Percentiles rank a stretch among this genome's conserved stretches.
phyloP scores from a whole-genome alignment of 2,329 filamentous ascomycete genomes.

The Talaromyces sp. region DNA sequence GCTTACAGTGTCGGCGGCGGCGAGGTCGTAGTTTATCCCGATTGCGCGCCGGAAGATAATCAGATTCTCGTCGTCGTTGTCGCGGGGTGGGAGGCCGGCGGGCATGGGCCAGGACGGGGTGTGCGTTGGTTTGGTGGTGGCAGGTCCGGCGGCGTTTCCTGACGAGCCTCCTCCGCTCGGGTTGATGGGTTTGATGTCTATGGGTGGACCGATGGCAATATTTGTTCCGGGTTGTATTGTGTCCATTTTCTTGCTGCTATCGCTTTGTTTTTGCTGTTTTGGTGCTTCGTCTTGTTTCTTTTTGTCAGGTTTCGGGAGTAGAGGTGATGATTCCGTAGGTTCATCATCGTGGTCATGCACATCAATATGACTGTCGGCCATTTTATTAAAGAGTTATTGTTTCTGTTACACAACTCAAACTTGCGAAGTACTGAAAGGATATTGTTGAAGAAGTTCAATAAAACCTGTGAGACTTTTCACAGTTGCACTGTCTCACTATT shows the following conservation, averaged over 20 bases:
- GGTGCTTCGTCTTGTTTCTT: background rate
- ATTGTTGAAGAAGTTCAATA: background rate
- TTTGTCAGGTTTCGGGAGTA: constrained; percentile 4
- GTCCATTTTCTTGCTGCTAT: background rate
- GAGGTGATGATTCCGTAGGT: constrained; percentile 15
- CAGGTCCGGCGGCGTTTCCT: background rate
- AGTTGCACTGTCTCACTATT: background rate
- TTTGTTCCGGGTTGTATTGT: background rate
- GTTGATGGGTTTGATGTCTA: constrained; percentile 10
- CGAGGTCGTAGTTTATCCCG: constrained; percentile 17
- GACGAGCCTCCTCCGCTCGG: background rate
- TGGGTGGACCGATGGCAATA: constrained; percentile 12
- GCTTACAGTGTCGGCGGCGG: constrained; percentile 11
- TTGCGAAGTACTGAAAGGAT: background rate
- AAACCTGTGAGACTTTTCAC: background rate
- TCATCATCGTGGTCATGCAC: background rate
- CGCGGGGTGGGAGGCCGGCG: constrained; percentile 10
- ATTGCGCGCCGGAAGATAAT: constrained; percentile 19
- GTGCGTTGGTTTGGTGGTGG: background rate
- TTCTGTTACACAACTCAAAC: background rate
- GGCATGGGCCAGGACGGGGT: constrained; percentile 11
- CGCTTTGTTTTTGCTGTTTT: background rate
- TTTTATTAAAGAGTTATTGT: background rate
- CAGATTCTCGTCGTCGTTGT: constrained; percentile 14
- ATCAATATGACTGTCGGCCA: background rate